A percentile compares a stretch with the other conserved stretches of the same genome.
phyloP scores from a whole-genome alignment of 768 basidiomycete species.

The Russula sp. region DNA sequence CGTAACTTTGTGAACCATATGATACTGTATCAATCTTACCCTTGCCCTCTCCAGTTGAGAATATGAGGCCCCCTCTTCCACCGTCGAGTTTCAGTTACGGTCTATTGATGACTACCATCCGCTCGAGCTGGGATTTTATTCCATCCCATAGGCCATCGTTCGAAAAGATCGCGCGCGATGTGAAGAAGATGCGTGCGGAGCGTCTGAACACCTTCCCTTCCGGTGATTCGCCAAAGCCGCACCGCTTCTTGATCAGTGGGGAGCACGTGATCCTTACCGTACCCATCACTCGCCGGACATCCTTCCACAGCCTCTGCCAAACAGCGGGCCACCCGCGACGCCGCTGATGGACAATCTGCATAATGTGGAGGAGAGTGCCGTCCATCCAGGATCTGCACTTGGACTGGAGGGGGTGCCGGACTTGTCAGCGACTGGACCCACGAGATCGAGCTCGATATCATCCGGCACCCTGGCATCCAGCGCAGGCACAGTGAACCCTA shows the following conservation, averaged over 20 bases:
- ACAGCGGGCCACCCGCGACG: background rate
- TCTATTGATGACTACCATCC: conserved; percentile 46
- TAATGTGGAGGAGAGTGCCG: background rate
- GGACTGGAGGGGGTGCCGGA: background rate
- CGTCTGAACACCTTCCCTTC: conserved; percentile 22
- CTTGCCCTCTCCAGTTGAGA: conserved; percentile 28
- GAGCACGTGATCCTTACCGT: conserved; percentile 19
- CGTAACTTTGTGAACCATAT: conserved; percentile 1
- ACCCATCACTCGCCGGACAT: conserved; percentile 35
- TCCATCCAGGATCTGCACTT: background rate
- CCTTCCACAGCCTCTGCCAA: conserved; percentile 30
- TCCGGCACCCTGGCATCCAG: conserved; percentile 17
- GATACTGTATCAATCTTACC: background rate
- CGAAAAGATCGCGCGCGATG: conserved; percentile 43
- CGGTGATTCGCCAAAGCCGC: conserved; percentile 37
- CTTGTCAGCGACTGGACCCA: background rate
- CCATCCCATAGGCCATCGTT: conserved; percentile 55
- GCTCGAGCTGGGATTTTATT: conserved; percentile 54
- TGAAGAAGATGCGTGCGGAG: conserved; percentile 47
- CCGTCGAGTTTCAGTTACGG: conserved; percentile 37
- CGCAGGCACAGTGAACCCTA: conserved; percentile 9
- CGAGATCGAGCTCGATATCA: conserved; percentile 3
- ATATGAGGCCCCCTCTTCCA: conserved; percentile 40
- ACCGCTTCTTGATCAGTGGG: conserved; percentile 32
- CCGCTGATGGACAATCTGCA: background rate